Conservation (phyloP, 306 rosid species). For the Corylus heterophylla region DNA sequence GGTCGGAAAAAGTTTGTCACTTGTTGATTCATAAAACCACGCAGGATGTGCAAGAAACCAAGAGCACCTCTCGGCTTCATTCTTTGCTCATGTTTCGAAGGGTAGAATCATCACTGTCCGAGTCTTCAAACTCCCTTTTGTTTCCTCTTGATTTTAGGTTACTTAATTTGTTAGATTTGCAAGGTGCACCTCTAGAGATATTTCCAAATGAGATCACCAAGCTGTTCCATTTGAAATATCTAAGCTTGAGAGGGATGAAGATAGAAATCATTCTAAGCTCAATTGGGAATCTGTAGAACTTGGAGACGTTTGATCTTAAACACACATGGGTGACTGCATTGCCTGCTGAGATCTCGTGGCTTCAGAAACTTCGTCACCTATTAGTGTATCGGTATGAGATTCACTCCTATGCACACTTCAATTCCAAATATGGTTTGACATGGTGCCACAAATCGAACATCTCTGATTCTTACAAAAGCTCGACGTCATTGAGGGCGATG, state of each 20-base stretch:
- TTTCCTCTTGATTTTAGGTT: slow-evolving; percentile 9
- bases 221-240: slow-evolving; percentile 31
- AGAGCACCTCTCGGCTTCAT: not conserved
- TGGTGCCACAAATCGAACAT: slow-evolving; percentile 23
- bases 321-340: slow-evolving; percentile 26
- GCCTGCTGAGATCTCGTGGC: slow-evolving; percentile 31
- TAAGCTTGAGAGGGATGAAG: slow-evolving; percentile 34
- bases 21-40: slow-evolving; percentile 3
- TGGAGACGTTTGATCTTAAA: slow-evolving; percentile 43
- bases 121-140: not conserved
- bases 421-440: slow-evolving; percentile 30
- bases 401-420: slow-evolving; percentile 3
- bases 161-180: slow-evolving; percentile 38
- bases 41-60: not conserved
- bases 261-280: slow-evolving; percentile 24
- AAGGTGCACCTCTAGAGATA: slow-evolving; percentile 13
- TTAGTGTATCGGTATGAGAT: slow-evolving; percentile 7
- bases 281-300: slow-evolving; percentile 34
- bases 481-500: slow-evolving; percentile 25
- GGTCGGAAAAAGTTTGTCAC: slow-evolving; percentile 17
- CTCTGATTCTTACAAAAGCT: slow-evolving; percentile 42
- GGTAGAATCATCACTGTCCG: not conserved
- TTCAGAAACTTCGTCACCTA: slow-evolving; percentile 38
- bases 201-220: slow-evolving; percentile 26
- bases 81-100: slow-evolving; percentile 11